phyloP scores from a whole-genome alignment of 202 grass and related monocot species.

The Setaria viridis region DNA sequence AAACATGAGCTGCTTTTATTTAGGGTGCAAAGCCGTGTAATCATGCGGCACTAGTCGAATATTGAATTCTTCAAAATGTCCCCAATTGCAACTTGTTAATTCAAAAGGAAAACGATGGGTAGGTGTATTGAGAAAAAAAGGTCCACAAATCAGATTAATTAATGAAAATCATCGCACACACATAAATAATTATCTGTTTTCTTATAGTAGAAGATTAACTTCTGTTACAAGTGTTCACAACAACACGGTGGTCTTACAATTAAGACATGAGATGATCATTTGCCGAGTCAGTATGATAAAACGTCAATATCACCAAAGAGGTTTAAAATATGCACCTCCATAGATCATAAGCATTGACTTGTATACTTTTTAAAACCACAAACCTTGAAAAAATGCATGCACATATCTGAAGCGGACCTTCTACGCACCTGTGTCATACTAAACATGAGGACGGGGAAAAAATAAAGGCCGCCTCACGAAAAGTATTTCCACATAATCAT shows the following conservation, averaged over 20 bases:
- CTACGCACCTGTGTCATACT: slow-evolving; percentile 25
- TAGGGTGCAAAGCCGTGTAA: slow-evolving; percentile 7
- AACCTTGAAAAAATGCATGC: neutral
- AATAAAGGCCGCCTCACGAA: neutral
- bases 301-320: neutral
- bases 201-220: neutral
- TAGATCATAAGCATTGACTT: slow-evolving; percentile 19
- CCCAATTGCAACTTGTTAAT: neutral
- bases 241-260: neutral
- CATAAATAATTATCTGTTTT: neutral
- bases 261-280: neutral
- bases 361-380: neutral
- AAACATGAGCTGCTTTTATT: neutral
- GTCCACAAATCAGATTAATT: neutral
- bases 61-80: neutral
- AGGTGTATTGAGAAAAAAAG: neutral
- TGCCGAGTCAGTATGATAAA: slow-evolving; percentile 12
- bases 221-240: neutral
- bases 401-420: slow-evolving; percentile 42
- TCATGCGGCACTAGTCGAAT: neutral
- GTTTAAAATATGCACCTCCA: slow-evolving; percentile 7
- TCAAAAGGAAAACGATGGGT: neutral
- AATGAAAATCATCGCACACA: neutral
- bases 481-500: slow-evolving; percentile 26
- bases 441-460: slow-evolving; percentile 25